Evolutionary conservation across 345 rosid genomes (phyloP).

Genomic region (Luvunga scandens): DNA sequence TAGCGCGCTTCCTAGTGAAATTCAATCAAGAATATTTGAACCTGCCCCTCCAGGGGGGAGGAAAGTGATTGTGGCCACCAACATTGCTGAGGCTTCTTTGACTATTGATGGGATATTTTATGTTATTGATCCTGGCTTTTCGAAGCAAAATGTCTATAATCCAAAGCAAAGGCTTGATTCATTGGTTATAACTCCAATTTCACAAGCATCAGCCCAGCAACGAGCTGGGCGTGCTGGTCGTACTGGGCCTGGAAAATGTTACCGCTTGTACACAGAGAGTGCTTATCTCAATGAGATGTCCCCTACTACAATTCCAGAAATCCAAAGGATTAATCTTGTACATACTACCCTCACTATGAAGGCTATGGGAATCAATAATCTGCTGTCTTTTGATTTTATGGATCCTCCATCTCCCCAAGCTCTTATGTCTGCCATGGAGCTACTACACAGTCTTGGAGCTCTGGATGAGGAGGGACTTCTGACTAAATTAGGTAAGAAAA

Average conservation of each 20-base stretch:
- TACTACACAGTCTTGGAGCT: conserved; percentile 78
- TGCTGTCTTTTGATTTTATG: conserved; percentile 69
- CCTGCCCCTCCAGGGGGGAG: conserved; percentile 82
- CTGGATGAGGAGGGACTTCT: conserved; percentile 88
- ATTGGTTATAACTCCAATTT: conserved; percentile 72
- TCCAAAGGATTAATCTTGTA: conserved; percentile 88
- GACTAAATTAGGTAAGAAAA: conserved; percentile 87
- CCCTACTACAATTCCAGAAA: conserved; percentile 81
- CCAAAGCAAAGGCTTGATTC: conserved; percentile 81
- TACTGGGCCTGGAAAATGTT: conserved; percentile 88
- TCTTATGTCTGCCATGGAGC: conserved; percentile 87
- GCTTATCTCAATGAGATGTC: conserved; percentile 78
- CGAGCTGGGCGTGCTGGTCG: conserved; percentile 89
- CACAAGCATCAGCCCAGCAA: conserved; percentile 84
- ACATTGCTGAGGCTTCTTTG: conserved; percentile 81
- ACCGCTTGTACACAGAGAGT: conserved; percentile 73
- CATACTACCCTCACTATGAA: conserved; percentile 61
- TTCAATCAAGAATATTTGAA: conserved; percentile 84
- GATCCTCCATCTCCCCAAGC: conserved; percentile 77
- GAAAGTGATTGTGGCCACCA: conserved; percentile 85
- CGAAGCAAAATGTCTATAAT: conserved; percentile 76
- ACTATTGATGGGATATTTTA: conserved; percentile 77
- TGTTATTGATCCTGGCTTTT: conserved; percentile 90
- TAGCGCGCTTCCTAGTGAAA: conserved; percentile 84
- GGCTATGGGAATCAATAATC: conserved; percentile 91